Base-by-base conservation (phyloP, 768 basidiomycete genomes). In the Hypholoma sublateritium region DNA sequence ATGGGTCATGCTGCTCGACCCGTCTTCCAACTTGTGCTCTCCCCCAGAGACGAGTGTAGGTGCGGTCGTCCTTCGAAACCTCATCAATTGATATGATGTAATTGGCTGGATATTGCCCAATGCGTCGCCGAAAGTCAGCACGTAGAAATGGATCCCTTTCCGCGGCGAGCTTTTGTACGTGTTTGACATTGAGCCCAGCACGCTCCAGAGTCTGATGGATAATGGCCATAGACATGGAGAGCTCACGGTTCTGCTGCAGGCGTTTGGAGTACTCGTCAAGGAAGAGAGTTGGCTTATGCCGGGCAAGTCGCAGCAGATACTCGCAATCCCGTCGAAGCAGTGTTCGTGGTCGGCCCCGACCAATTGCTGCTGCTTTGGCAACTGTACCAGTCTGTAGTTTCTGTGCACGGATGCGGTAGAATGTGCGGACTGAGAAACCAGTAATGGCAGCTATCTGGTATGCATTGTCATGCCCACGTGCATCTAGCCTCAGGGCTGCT, bases 11-110 rank as follows among this genome's bases (percentile, higher is more conserved):
- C 1, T 62, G 57, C 32, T 67, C 62, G 4, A 52, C 63, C 7
- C 60, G 56, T 25, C 42, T 35, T 1, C 70, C 66, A 22, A 24
- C 22, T 4, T 17, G 52, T 13, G 69, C 51, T 11, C 59, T 9
- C 5, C 71, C 69, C 48, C 60, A 69, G 4, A 61, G 21, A 5
- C 60, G 49, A 19, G 63, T 58, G 52, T 63, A 65, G 17, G 66
- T 68, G 1, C 57, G 55, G 44, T 71, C 65, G 46, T 72, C 67
- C 57, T 70, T 71, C 21, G 63, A 68, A 16, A 62, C 61, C 46
- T 71, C 64, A 53, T 71, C 70, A 50, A 72, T 48, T n/a, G 52
- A 59, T 0, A 64, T 44, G 2, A 68, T 48, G 28, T 61, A 62
- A 22, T 51, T 11, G 2, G 64, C 43, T 36, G 60, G 56, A 47